Evolutionary conservation across 805 yeast species (phyloP).

Genomic region (Schwanniomyces pseudopolymorphus): DNA sequence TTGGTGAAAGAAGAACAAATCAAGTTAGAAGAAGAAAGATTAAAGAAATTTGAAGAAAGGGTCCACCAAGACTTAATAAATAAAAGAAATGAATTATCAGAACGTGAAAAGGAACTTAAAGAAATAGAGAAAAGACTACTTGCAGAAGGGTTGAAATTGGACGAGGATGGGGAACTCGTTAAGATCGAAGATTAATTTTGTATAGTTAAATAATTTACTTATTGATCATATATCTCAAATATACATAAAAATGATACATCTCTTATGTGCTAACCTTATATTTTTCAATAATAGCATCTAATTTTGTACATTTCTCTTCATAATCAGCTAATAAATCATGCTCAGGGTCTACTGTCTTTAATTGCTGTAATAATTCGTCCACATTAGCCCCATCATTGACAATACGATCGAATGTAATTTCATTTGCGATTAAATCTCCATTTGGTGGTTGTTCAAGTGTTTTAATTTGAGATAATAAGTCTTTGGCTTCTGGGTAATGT

Average conservation of each 20-base stretch:
- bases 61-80: conserved; percentile 82
- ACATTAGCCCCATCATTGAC: conserved; percentile 41
- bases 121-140: conserved; percentile 74
- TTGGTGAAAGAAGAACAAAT: conserved; percentile 83
- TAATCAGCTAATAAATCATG: conserved; percentile 61
- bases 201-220: not conserved
- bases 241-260: not conserved
- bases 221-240: not conserved
- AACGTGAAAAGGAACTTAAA: conserved; percentile 80
- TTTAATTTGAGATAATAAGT: conserved; percentile 46
- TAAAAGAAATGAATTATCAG: conserved; percentile 79
- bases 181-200: conserved; percentile 19
- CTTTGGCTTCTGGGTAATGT: conserved; percentile 80
- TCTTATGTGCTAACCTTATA: conserved; percentile 28
- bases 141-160: conserved; percentile 51
- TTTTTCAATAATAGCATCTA: conserved; percentile 68
- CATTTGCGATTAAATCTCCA: conserved; percentile 59
- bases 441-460: conserved; percentile 37
- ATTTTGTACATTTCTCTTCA: conserved; percentile 58
- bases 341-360: conserved; percentile 48
- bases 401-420: conserved; percentile 61
- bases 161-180: conserved; percentile 36
- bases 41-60: conserved; percentile 81
- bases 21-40: conserved; percentile 83
- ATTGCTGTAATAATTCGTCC: conserved; percentile 44